Conservation (phyloP, 2,329 filamentous ascomycete species). For the Sporothrix variecibatus region DNA sequence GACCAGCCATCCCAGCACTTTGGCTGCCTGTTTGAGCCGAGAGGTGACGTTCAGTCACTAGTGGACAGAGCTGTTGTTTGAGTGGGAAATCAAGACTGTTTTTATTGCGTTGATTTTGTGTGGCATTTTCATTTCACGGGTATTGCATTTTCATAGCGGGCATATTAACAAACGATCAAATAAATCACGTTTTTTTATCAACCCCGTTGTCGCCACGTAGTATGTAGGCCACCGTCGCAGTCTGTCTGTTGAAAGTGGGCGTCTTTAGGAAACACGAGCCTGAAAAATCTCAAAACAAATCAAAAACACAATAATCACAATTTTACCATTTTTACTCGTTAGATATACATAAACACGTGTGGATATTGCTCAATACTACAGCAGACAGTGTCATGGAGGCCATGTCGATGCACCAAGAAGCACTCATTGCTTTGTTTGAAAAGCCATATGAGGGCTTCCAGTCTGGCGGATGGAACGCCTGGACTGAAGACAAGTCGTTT, state of each 20-base stretch:
- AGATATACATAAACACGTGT: too few species aligned
- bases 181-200: background rate
- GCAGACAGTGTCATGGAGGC: background rate
- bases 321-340: too few species aligned
- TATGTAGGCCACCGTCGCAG: too few species aligned
- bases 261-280: too few species aligned
- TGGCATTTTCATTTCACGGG: background rate
- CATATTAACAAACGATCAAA: background rate
- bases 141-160: background rate
- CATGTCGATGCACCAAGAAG: background rate
- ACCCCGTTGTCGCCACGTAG: too few species aligned
- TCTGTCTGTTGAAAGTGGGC: too few species aligned
- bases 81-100: background rate
- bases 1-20: slow-evolving; percentile 29
- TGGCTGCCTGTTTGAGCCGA: slow-evolving; percentile 20
- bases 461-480: background rate
- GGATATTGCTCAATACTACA: background rate
- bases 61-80: background rate
- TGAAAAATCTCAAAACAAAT: too few species aligned
- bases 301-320: too few species aligned
- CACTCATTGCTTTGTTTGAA: background rate
- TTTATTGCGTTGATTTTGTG: background rate
- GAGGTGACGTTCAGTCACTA: background rate
- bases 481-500: background rate
- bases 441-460: background rate